A percentile compares a stretch with the other conserved stretches of the same genome.
phyloP scores from a whole-genome alignment of 495 filamentous ascomycete species.

The Lasiosphaeriaceae sp. region DNA sequence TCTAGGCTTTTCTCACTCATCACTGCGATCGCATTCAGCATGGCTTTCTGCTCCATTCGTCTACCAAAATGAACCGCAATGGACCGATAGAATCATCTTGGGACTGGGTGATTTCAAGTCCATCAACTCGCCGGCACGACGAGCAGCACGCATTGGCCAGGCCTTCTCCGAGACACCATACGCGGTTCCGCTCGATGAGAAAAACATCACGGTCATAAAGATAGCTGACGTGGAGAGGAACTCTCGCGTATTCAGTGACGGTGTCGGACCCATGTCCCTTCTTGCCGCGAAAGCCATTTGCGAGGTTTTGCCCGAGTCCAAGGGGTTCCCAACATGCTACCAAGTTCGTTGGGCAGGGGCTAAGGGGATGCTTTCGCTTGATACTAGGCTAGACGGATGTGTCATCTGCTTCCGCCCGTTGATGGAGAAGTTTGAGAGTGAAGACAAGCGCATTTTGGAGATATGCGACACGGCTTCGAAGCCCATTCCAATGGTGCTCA shows the following conservation, averaged over 20 bases:
- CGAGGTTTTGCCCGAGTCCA: constrained; percentile 37
- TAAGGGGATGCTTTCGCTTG: constrained; percentile 71
- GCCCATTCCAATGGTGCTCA: constrained; percentile 66
- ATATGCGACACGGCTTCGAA: constrained; percentile 66
- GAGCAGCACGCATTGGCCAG: constrained; percentile 79
- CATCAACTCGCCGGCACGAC: constrained; percentile 66
- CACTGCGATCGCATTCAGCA: constrained; percentile 60
- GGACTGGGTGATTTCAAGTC: constrained; percentile 61
- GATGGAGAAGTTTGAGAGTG: constrained; percentile 76
- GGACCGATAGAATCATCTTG: constrained; percentile 51
- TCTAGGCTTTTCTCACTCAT: constrained; percentile 79
- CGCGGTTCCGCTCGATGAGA: constrained; percentile 36
- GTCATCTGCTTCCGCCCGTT: constrained; percentile 56
- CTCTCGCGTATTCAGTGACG: constrained; percentile 69
- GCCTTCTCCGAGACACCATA: constrained; percentile 74
- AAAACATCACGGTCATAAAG: constrained; percentile 26
- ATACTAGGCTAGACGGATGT: constrained; percentile 51
- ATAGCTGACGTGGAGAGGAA: constrained; percentile 42
- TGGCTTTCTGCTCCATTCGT: constrained; percentile 75
- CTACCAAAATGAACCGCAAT: constrained; percentile 38
- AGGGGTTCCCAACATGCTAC: constrained; percentile 54
- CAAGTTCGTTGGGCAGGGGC: constrained; percentile 69
- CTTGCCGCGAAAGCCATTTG: constrained; percentile 52
- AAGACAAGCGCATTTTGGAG: constrained; percentile 54
- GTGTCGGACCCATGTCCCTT: constrained; percentile 67